Evolutionary conservation across 805 yeast genomes (phyloP), one percentile per base, ranked within the genome.

Genomic region (Metschnikowia orientalis): DNA sequence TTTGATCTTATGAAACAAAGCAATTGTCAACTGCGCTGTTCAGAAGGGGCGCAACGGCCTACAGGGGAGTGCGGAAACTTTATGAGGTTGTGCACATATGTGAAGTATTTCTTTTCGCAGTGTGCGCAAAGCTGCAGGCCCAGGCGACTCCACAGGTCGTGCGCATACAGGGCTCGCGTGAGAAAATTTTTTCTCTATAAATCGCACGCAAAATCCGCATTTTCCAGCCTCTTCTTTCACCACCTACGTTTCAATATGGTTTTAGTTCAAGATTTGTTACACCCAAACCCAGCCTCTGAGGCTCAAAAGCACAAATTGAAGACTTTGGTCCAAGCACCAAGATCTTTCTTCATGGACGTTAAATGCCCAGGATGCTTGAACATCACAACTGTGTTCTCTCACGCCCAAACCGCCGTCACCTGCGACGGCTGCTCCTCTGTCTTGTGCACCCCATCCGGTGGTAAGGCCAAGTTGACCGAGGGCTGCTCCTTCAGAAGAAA

Each of bases 401-500:
- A 92, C 73, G 97, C 99, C 55, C 98, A 92, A 79, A 92, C 98
- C 60, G 97, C 97, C 61, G 98, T 92, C 62, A 84, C 96, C 63
- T 92, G 99, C 80, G 97, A 94, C 65, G 80, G 95, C 37, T 92
- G 99, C 77, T 81, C 97, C 54, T 87, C 96, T 53, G 97, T 92
- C 51, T 83, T 92, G 66, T 89, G 97, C 76, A 82, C 92, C 63
- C 99, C 99, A 68, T 84, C 97, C 54, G 99, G 99, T 79, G 99
- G 99, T 79, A 92, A 92, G 81, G 97, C 97, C 65, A 88, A 83
- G 75, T 81, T 92, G 69, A 88, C 97, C 57, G 98, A 94, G 77
- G 99, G 99, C 72, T 85, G 95, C 67, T 92, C 98, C 61, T 92
- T 88, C 92, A 88, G 97, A 83, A 86, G 87, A 76, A 92, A 90